A percentile compares a stretch with the other conserved stretches of the same genome.
phyloP scores from a whole-genome alignment of 2,329 filamentous ascomycete species.

The Exophiala viscosa region DNA sequence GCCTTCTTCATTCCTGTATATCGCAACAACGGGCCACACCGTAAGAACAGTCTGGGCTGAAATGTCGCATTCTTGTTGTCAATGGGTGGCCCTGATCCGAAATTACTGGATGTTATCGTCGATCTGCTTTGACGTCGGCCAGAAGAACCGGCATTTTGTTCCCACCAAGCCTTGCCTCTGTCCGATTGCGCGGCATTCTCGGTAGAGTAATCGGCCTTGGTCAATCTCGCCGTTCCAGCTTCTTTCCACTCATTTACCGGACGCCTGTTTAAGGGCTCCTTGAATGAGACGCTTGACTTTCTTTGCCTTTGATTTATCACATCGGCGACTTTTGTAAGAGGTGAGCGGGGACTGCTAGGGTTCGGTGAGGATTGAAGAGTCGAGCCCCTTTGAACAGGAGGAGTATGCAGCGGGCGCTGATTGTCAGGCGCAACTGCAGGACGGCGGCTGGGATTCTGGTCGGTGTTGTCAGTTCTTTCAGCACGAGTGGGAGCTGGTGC shows the following conservation, averaged over 20 bases:
- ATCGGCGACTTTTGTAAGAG: conserved; percentile 19
- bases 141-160: conserved; percentile 51
- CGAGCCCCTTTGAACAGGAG: conserved; percentile 10
- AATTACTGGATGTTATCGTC: conserved; percentile 47
- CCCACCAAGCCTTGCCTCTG: conserved; percentile 71
- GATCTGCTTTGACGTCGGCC: conserved; percentile 45
- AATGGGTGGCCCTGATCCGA: conserved; percentile 35
- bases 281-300: conserved; percentile 43
- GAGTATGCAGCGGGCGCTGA: conserved; percentile 13
- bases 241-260: conserved; percentile 64
- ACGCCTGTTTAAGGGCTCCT: conserved; percentile 44
- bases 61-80: conserved; percentile 48
- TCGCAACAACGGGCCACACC: conserved; percentile 83
- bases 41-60: conserved; percentile 76
- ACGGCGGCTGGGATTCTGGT: not conserved
- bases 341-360: conserved; percentile 23
- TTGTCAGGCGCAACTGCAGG: not conserved
- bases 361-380: conserved; percentile 23
- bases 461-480: not conserved
- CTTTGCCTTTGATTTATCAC: conserved; percentile 24
- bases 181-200: conserved; percentile 42
- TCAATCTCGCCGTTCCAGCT: conserved; percentile 60
- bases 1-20: conserved; percentile 77
- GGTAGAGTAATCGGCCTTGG: conserved; percentile 59
- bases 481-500: conserved; percentile 1